These are phyloP conservation scores for Aspergillus sp. DNA, from an alignment of 2,329 filamentous ascomycete species.

Conservation along the genomic window DNA sequence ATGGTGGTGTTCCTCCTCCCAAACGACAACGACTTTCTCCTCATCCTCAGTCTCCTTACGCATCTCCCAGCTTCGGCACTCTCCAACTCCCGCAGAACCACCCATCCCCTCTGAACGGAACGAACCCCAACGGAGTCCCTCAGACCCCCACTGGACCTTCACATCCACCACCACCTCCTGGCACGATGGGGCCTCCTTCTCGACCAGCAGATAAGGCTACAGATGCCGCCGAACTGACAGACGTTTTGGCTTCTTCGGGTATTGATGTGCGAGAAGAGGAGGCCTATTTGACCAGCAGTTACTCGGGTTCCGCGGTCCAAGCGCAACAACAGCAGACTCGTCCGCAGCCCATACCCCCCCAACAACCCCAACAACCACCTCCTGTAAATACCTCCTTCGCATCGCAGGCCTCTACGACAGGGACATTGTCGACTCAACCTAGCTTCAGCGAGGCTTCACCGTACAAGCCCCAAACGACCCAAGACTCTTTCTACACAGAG, in stretches of 20 bases:
- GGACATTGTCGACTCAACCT: constrained; percentile 39
- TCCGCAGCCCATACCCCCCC: constrained; percentile 31
- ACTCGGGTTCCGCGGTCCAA: constrained; percentile 41
- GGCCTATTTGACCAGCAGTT: constrained; percentile 67
- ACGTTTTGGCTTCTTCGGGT: constrained; percentile 79
- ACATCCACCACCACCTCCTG: constrained; percentile 40
- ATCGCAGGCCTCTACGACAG: constrained; percentile 42
- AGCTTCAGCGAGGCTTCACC: constrained; percentile 52
- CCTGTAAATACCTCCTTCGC: constrained; percentile 43
- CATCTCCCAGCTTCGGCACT: constrained; percentile 57
- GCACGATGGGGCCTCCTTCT: constrained; percentile 64
- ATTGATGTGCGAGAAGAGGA: constrained; percentile 87
- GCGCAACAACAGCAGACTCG: constrained; percentile 29
- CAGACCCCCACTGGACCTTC: constrained; percentile 30
- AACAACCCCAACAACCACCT: constrained; percentile 24
- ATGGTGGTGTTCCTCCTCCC: constrained; percentile 60
- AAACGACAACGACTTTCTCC: constrained; percentile 73
- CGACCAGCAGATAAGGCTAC: constrained; percentile 55
- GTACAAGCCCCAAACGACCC: constrained; percentile 56
- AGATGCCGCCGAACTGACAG: constrained; percentile 69
- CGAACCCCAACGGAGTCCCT: constrained; percentile 54
- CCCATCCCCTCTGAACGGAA: constrained; percentile 31
- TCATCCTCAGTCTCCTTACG: constrained; percentile 61
- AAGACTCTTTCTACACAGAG: constrained; percentile 63
- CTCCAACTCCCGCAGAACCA: constrained; percentile 45